Conservation (phyloP, 2,329 filamentous ascomycete genomes). For the Exophiala bonariae region DNA sequence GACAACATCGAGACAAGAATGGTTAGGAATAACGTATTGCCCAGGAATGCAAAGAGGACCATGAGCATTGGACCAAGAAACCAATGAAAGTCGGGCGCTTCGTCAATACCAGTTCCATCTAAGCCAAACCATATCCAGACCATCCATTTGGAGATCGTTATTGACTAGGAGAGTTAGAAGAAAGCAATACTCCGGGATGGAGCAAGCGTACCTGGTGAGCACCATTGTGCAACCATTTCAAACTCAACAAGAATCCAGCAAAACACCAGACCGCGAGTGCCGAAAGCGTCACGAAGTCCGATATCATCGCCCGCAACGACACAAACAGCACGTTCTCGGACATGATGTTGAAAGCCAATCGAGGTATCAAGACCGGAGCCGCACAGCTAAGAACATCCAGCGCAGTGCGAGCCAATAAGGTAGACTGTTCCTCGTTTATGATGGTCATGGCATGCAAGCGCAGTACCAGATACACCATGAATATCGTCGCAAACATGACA, state of each 20-base stretch:
- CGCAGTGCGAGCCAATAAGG: conserved; percentile 16
- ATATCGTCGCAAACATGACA: conserved; percentile 73
- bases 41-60: conserved; percentile 81
- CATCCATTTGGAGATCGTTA: conserved; percentile 87
- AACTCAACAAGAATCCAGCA: conserved; percentile 74
- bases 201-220: conserved; percentile 41
- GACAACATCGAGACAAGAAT: conserved; percentile 84
- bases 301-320: conserved; percentile 79
- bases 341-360: conserved; percentile 78
- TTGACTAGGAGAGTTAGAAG: conserved; percentile 38
- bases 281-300: conserved; percentile 77
- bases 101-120: conserved; percentile 67
- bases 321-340: conserved; percentile 84
- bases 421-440: conserved; percentile 12
- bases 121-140: conserved; percentile 90
- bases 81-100: conserved; percentile 70
- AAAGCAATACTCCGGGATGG: background rate
- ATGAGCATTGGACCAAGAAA: conserved; percentile 77
- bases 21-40: conserved; percentile 82
- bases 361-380: conserved; percentile 74
- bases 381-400: conserved; percentile 63
- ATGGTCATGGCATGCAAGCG: conserved; percentile 48
- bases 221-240: conserved; percentile 71
- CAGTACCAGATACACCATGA: conserved; percentile 65
- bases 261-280: conserved; percentile 80